Percentiles rank a stretch among this genome's conserved stretches.
Conservation (phyloP, 371 early-diverging fungal genomes). For the Circinella umbellata region DNA sequence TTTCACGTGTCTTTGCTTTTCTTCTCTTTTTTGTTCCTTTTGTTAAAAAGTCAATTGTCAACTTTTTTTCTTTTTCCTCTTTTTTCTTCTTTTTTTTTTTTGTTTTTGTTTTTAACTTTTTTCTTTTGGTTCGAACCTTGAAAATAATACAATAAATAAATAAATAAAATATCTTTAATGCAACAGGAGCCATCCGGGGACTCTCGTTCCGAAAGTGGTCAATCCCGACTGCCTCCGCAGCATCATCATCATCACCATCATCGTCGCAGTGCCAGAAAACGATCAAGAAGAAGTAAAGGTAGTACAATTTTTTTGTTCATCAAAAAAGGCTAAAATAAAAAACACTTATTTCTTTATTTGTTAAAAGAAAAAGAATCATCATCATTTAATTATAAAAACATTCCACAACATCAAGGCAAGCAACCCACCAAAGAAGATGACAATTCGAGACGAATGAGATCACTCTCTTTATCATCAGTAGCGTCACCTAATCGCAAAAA, state of each 20-base stretch:
- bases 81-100: background rate
- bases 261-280: slow-evolving; percentile 1
- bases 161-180: background rate
- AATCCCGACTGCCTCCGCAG: slow-evolving; percentile 8
- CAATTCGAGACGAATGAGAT: background rate
- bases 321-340: background rate
- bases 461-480: background rate
- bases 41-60: background rate
- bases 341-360: background rate
- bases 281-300: background rate
- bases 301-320: background rate
- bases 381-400: background rate
- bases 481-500: background rate
- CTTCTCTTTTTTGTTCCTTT: too few species aligned
- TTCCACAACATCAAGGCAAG: background rate
- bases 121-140: too few species aligned
- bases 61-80: background rate
- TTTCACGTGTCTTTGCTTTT: background rate
- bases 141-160: too few species aligned
- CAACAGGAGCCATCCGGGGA: slow-evolving; percentile 6
- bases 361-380: background rate
- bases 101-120: too few species aligned
- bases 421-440: background rate
- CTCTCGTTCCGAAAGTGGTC: slow-evolving; percentile 9
- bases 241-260: background rate